Percentiles rank a stretch among this genome's conserved stretches.
These are phyloP conservation scores for Linum trigynum DNA, from an alignment of 345 rosid genomes.

Conservation along the genomic window DNA sequence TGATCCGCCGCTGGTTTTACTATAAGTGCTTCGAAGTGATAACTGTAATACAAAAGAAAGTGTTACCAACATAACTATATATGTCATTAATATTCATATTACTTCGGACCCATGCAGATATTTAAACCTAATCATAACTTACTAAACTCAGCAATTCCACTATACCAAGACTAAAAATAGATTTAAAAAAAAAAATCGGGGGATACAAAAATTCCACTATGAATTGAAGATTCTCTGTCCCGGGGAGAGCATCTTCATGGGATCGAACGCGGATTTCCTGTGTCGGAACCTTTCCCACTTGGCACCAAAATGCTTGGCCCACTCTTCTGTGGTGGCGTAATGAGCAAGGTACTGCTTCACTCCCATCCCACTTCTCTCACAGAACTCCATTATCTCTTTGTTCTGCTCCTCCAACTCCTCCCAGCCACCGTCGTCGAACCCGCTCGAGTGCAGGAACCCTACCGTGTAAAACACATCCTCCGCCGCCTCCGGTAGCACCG, in stretches of 20 bases:
- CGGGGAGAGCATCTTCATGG: slow-evolving; percentile 60
- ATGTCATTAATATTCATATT: too few relatives aligned
- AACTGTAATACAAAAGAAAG: too few relatives aligned
- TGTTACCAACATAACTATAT: too few relatives aligned
- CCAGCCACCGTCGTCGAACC: slow-evolving; percentile 36
- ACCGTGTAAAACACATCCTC: slow-evolving; percentile 77
- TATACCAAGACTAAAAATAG: too few relatives aligned
- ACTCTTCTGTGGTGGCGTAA: slow-evolving; percentile 36
- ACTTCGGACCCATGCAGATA: too few relatives aligned
- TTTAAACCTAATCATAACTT: too few relatives aligned
- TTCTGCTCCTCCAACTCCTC: slow-evolving; percentile 47
- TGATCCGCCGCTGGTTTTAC: too few relatives aligned
- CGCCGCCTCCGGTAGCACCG: slow-evolving; percentile 38
- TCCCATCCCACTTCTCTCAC: slow-evolving; percentile 42
- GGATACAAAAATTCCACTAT: background rate
- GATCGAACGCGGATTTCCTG: slow-evolving; percentile 68
- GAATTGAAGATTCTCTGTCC: slow-evolving; percentile 72
- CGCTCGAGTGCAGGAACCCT: slow-evolving; percentile 65
- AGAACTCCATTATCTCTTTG: slow-evolving; percentile 39
- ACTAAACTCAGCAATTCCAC: too few relatives aligned
- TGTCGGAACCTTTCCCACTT: slow-evolving; percentile 53
- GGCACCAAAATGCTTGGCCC: slow-evolving; percentile 70
- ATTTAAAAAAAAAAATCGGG: too few relatives aligned
- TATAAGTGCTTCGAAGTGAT: too few relatives aligned
- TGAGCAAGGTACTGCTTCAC: slow-evolving; percentile 65